Base-by-base conservation (phyloP, 2,329 filamentous ascomycete genomes). In the Coleophoma eucalyptorum region DNA sequence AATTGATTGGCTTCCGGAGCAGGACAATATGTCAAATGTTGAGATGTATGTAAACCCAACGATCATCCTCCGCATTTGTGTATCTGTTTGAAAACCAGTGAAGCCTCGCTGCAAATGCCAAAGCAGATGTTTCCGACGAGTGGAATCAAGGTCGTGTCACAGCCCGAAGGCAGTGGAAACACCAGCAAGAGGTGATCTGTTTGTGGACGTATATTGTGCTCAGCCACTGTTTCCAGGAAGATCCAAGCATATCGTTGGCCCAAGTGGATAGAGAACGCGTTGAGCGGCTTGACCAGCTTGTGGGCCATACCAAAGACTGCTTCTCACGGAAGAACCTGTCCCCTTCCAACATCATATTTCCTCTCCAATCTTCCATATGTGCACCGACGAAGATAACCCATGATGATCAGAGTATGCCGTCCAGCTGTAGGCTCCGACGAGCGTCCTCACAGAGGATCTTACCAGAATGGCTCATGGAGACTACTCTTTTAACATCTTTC, bases 381-480 rank as follows among this genome's bases (percentile, higher is more conserved):
- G 65, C 70, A 73, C 68, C 70, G 62, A 65, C 66, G 67, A 62
- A 70, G 77, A 77, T 77, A 79, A 78, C 79, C 77, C 73, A 71
- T 77, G 53, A 50, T 76, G 77, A 84, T 79, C 83, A 82, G 74
- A 83, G 80, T 80, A 78, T 79, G 66, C 62, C 62, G 67, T 80
- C 87, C 87, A 85, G 86, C 74, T 78, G 76, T 70, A 72, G 71
- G 69, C 70, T 78, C 83, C 81, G 86, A 90, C 86, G 87, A 89
- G 87, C 79, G 86, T 74, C 81, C 80, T 83, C 84, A 69, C 73
- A 72, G 80, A 86, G 80, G 80, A 73, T 87, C 86, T 90, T 87
- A 86, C 80, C 86, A 68, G 73, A 79, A 75, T 66, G 79, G 82
- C 87, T 89, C 87, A 90, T 90, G 85, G 76, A 75, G 73, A 73